Evolutionary conservation across 108 stramenopile genomes (phyloP).

Genomic region (Hondaea fermentalgiana): DNA sequence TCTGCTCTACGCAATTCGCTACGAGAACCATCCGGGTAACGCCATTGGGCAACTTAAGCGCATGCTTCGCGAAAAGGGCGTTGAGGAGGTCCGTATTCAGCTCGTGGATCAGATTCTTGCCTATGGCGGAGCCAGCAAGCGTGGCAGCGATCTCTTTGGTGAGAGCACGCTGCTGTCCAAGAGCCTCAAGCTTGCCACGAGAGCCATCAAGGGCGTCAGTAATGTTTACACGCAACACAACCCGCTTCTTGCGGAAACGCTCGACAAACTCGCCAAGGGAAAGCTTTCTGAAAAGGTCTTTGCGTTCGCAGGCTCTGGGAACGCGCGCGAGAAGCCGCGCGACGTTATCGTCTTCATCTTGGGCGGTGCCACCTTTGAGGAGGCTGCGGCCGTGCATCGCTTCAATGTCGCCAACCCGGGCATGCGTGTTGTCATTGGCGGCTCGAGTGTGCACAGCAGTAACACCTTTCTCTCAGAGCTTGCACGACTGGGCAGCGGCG

Average conservation of each 20-base stretch:
- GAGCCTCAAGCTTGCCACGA: slow-evolving; percentile 82
- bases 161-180: slow-evolving; percentile 64
- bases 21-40: slow-evolving; percentile 70
- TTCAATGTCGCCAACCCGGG: slow-evolving; percentile 62
- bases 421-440: slow-evolving; percentile 66
- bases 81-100: slow-evolving; percentile 72
- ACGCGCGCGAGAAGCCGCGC: not conserved
- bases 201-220: slow-evolving; percentile 81
- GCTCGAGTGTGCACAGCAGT: slow-evolving; percentile 87
- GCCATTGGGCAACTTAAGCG: slow-evolving; percentile 65
- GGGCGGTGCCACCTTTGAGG: slow-evolving; percentile 91
- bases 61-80: slow-evolving; percentile 75
- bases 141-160: slow-evolving; percentile 26
- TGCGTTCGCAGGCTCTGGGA: slow-evolving; percentile 46
- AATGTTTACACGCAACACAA: slow-evolving; percentile 97
- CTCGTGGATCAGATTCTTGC: slow-evolving; percentile 80
- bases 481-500: not conserved
- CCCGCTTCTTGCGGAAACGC: slow-evolving; percentile 77
- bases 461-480: slow-evolving; percentile 88
- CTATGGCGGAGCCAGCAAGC: slow-evolving; percentile 59
- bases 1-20: slow-evolving; percentile 88
- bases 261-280: slow-evolving; percentile 69
- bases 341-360: slow-evolving; percentile 87
- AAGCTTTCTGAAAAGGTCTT: slow-evolving; percentile 68
- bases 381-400: slow-evolving; percentile 75